Base-by-base conservation (phyloP, 257 asterid genomes). In the Thymus mandschuricus region DNA sequence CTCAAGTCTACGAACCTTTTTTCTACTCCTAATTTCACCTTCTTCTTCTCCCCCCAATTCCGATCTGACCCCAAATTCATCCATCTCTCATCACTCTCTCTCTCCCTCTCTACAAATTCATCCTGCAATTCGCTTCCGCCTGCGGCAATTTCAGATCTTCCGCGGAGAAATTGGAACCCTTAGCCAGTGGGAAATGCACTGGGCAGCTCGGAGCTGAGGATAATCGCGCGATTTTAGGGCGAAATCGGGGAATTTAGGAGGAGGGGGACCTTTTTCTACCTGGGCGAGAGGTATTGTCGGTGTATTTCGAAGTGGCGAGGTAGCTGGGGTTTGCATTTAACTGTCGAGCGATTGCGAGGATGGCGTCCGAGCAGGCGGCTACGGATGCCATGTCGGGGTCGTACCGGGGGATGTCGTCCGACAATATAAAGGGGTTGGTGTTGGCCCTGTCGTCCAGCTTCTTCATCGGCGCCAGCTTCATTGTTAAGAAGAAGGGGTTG, bases 401-500 rank as follows among this genome's bases (percentile, higher is more conserved):
- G 56, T 83, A 82, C 35, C 68, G 43, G 68, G 93, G 88, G 68
- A 81, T 89, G 83, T 89, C 97, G 7, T 74, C 95, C 40, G 97
- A 91, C 72, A 91, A 91, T 75, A 80, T 89, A 35, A 89, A 87
- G 57, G 97, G 97, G 30, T 61, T 91, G 70, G 80, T 88, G 52
- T 76, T 91, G 81, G 96, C 87, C 13, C 76, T 89, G 49, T 91
- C 97, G 58, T 89, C 95, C 57, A 87, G 97, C 75, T 78, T 87
- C 78, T 91, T 91, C 70, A 91, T 91, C 56, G 96, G 97, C 6
- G 84, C 92, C 75, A 91, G 96, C 70, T 91, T 91, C 71, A 89
- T 91, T 70, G 85, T 91, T 71, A 91, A 91, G 96, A 91, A 89
- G 64, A 89, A 86, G 80, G 97, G 97, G 21, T 82, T 89, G 64